A percentile compares a stretch with the other conserved stretches of the same genome.
Evolutionary conservation across 306 rosid species (phyloP).

Genomic region (Rosa multiflora): DNA sequence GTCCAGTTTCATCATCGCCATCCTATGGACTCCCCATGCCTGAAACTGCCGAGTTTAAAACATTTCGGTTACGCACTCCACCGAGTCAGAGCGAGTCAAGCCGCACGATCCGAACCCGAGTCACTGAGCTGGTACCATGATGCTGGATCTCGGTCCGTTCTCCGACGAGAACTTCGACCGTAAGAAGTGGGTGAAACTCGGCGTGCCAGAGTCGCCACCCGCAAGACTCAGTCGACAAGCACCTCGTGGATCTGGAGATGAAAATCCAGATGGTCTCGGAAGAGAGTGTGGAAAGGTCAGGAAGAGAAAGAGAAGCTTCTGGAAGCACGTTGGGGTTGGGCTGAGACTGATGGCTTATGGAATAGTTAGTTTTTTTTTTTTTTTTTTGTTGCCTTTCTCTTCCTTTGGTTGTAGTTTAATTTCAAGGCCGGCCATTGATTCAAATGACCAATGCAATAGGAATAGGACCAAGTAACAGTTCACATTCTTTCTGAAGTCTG

Average conservation of each 20-base stretch:
- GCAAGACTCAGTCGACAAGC: conserved; percentile 78
- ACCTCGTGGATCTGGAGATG: conserved; percentile 86
- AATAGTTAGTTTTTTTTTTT: too few relatives aligned
- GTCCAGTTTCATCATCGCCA: background rate
- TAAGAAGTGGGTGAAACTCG: conserved; percentile 90
- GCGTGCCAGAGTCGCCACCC: conserved; percentile 87
- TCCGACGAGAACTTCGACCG: conserved; percentile 79
- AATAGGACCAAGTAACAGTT: too few relatives aligned
- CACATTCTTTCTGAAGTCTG: too few relatives aligned
- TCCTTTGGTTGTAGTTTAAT: too few relatives aligned
- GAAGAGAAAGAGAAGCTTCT: too few relatives aligned
- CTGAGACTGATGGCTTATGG: too few relatives aligned
- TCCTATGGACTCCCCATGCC: background rate
- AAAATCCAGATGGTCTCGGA: conserved; percentile 94
- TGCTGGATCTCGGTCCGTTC: conserved; percentile 94
- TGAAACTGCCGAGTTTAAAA: background rate
- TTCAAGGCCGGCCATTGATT: too few relatives aligned
- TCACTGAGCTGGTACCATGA: conserved; percentile 36
- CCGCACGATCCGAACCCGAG: background rate
- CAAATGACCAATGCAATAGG: too few relatives aligned
- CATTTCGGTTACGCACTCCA: conserved; percentile 19
- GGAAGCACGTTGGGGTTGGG: too few relatives aligned
- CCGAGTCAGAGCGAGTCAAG: too few relatives aligned
- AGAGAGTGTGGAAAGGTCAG: conserved; percentile 34
- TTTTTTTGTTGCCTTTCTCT: too few relatives aligned